A percentile compares a stretch with the other conserved stretches of the same genome.
Conservation (phyloP, 208 protist species). For the Phytomonas serpens region DNA sequence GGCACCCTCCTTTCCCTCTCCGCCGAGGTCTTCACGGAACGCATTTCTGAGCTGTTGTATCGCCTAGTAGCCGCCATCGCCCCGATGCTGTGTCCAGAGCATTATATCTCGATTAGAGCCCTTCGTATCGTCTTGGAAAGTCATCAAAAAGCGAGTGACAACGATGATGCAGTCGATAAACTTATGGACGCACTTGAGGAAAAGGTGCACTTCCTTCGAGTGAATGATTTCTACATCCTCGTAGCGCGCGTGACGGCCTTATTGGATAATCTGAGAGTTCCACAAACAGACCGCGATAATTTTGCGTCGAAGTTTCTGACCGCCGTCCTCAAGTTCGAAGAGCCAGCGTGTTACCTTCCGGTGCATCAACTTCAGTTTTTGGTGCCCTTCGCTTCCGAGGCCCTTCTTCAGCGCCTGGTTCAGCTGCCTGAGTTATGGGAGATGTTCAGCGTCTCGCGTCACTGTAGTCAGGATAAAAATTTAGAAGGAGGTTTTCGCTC, state of each 20-base stretch:
- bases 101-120: constrained; percentile 68
- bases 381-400: constrained; percentile 50
- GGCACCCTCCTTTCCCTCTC: constrained; percentile 24
- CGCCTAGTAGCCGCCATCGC: constrained; percentile 39
- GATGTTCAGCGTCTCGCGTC: neutral
- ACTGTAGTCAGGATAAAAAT: constrained; percentile 10
- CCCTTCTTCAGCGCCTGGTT: constrained; percentile 31
- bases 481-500: constrained; percentile 12
- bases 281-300: constrained; percentile 30
- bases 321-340: constrained; percentile 17
- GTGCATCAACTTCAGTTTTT: constrained; percentile 51
- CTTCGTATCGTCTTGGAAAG: constrained; percentile 43
- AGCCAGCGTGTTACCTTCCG: constrained; percentile 28
- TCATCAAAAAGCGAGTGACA: constrained; percentile 7
- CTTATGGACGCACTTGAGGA: constrained; percentile 32
- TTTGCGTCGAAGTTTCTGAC: constrained; percentile 24
- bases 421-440: neutral
- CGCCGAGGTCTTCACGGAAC: constrained; percentile 16
- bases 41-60: constrained; percentile 22
- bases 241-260: constrained; percentile 25
- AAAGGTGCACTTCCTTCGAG: constrained; percentile 51
- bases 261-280: constrained; percentile 37
- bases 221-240: constrained; percentile 26
- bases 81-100: constrained; percentile 54
- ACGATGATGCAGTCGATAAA: constrained; percentile 13